Base-by-base conservation (phyloP, 441 rosid genomes). In the Gossypium lobatum region DNA sequence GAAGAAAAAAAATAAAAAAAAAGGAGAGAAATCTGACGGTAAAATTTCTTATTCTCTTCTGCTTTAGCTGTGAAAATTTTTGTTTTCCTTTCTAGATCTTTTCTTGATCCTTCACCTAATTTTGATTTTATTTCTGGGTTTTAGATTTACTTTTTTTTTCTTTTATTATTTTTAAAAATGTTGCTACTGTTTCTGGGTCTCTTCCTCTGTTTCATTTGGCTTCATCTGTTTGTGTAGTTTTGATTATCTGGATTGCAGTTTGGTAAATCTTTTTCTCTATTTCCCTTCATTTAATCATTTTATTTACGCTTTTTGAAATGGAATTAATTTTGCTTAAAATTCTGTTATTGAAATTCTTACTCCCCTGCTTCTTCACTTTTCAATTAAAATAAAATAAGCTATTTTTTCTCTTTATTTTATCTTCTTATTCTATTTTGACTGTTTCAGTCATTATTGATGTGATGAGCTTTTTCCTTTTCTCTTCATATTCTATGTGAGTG, bases 11-110 rank as follows among this genome's bases (percentile, higher is more conserved):
- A 4, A n/a, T n/a, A 0, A 20, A 10, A 13, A 1, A 48, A 3
- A 37, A 25, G 39, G 23, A 67, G 60, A 73, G 37, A 48, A 57
- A 45, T 68, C 82, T 70, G 79, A 26, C 17, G 73, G 76, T 76
- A 59, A 58, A 31, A 57, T 75, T 72, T 63, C 54, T 64, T 3
- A 59, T 48, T 34, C 52, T 72, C 14, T 17, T 48, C 4, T 17
- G 21, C 37, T 78, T 63, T 45, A 17, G 1, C 16, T 50, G 13
- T 45, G 53, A 59, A 11, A 31, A 1, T 31, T 77, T 45, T 64
- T 42, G 4, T 26, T 46, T 68, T 25, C 8, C 2, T 26, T 37
- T 39, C 34, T 55, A 18, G 55, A 70, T 66, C 21, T 25, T 48
- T 34, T 61, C 5, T 23, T 34, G 26, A 13, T 18, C 34, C 2